phyloP scores from a whole-genome alignment of 768 basidiomycete species.

The Kwoniella sp. region DNA sequence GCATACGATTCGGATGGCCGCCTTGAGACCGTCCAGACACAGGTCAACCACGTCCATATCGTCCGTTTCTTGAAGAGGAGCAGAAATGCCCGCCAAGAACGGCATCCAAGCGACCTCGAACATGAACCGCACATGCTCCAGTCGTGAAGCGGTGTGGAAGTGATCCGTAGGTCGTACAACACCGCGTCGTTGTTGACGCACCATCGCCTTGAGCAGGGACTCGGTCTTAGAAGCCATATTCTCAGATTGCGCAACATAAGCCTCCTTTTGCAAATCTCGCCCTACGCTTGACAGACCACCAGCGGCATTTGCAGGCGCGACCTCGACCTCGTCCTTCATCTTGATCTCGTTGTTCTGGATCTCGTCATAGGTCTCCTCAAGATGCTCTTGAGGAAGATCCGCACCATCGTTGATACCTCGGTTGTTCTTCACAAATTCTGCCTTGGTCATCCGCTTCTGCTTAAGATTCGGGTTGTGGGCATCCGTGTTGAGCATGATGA shows the following conservation, averaged over 20 bases:
- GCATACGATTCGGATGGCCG: constrained; percentile 93
- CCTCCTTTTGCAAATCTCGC: constrained; percentile 90
- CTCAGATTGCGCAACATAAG: constrained; percentile 90
- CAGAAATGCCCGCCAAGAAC: constrained; percentile 91
- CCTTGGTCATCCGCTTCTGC: constrained; percentile 81
- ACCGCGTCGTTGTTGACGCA: constrained; percentile 81
- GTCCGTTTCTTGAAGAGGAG: constrained; percentile 90
- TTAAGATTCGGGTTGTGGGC: constrained; percentile 94
- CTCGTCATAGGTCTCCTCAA: constrained; percentile 81
- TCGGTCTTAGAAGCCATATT: constrained; percentile 97
- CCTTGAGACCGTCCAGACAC: constrained; percentile 93
- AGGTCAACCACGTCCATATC: constrained; percentile 88
- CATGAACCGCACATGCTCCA: constrained; percentile 96
- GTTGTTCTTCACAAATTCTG: constrained; percentile 91
- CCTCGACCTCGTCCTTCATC: constrained; percentile 96
- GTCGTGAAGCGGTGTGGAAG: constrained; percentile 94
- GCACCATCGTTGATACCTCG: constrained; percentile 90
- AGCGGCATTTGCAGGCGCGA: constrained; percentile 58
- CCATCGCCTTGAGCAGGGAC: constrained; percentile 90
- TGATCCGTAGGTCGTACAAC: constrained; percentile 72
- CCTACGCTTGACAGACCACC: constrained; percentile 83
- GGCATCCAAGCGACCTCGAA: constrained; percentile 99
- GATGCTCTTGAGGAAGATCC: constrained; percentile 82
- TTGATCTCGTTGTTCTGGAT: constrained; percentile 90
- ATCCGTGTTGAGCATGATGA: constrained; percentile 95